These are phyloP conservation scores for Xylariaceae sp. DNA, from an alignment of 2,329 filamentous ascomycete genomes.

Conservation along the genomic window DNA sequence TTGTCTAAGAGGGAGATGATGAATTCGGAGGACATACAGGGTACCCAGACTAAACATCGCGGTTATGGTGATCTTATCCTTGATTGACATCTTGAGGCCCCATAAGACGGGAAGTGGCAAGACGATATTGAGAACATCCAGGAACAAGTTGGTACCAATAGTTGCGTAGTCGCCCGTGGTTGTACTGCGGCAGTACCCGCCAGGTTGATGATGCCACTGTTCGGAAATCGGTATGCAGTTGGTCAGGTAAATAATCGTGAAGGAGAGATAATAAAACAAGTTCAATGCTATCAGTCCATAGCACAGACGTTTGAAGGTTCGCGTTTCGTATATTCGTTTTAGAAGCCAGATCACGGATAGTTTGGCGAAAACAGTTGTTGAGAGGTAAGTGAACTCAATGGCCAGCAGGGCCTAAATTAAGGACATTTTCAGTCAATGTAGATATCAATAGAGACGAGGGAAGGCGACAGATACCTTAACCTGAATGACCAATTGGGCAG, in stretches of 20 bases:
- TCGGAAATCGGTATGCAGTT: slow-evolving; percentile 30
- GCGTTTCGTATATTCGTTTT: slow-evolving; percentile 28
- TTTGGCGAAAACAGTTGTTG: slow-evolving; percentile 27
- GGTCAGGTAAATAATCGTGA: slow-evolving; percentile 30
- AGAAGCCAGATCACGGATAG: slow-evolving; percentile 32
- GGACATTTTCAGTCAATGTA: neutral
- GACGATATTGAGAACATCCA: slow-evolving; percentile 35
- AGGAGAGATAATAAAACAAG: slow-evolving; percentile 24
- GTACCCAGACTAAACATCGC: slow-evolving; percentile 32
- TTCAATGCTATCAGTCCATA: slow-evolving; percentile 24
- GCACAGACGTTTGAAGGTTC: slow-evolving; percentile 24
- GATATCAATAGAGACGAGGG: slow-evolving; percentile 1
- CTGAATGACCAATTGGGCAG: slow-evolving; percentile 1
- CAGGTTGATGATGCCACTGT: slow-evolving; percentile 29
- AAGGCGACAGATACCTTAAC: slow-evolving; percentile 12
- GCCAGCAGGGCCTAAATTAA: slow-evolving; percentile 20
- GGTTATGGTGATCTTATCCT: slow-evolving; percentile 33
- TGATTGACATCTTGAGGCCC: slow-evolving; percentile 37
- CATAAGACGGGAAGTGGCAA: slow-evolving; percentile 41
- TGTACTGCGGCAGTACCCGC: slow-evolving; percentile 36
- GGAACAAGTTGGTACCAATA: slow-evolving; percentile 23
- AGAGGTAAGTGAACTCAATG: slow-evolving; percentile 28
- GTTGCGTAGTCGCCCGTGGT: slow-evolving; percentile 21
- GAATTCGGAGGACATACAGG: slow-evolving; percentile 20
- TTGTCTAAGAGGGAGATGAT: neutral